A percentile compares a stretch with the other conserved stretches of the same genome.
These are phyloP conservation scores for Metschnikowia bowlesiae DNA, from an alignment of 805 yeast genomes.

Conservation along the genomic window DNA sequence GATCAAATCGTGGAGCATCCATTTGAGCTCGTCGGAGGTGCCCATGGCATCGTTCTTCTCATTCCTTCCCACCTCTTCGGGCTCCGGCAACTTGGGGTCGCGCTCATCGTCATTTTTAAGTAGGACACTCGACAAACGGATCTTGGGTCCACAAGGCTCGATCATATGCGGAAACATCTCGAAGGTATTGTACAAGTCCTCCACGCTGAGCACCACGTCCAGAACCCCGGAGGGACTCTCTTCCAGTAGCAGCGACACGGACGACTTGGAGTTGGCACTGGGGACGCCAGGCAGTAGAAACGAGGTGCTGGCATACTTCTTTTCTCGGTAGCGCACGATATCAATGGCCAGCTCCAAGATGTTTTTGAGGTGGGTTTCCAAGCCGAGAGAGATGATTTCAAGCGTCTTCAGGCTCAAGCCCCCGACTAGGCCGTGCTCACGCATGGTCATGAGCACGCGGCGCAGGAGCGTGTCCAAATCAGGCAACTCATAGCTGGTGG, in stretches of 20 bases:
- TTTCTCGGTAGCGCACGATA: conserved; percentile 57
- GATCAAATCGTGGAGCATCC: conserved; percentile 68
- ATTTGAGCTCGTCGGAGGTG: conserved; percentile 62
- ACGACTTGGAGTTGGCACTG: not conserved
- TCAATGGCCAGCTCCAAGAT: conserved; percentile 73
- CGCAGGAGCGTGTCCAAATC: conserved; percentile 65
- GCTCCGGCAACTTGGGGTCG: conserved; percentile 26
- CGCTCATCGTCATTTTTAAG: conserved; percentile 52
- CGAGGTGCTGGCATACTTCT: conserved; percentile 38
- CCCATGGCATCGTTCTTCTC: conserved; percentile 31
- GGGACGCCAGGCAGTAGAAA: conserved; percentile 25
- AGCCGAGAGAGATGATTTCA: conserved; percentile 74
- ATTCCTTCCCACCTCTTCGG: not conserved
- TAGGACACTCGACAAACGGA: conserved; percentile 45
- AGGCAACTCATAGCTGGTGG: conserved; percentile 78
- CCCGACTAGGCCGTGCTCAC: conserved; percentile 88
- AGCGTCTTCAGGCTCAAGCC: conserved; percentile 70
- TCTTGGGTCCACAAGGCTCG: conserved; percentile 62
- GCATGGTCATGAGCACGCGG: conserved; percentile 73
- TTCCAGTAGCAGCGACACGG: not conserved
- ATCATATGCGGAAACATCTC: conserved; percentile 61
- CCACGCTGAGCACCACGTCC: conserved; percentile 50
- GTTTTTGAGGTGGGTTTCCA: conserved; percentile 74
- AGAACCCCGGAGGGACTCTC: not conserved
- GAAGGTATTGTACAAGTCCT: conserved; percentile 63